Evolutionary conservation across 495 filamentous ascomycete species (phyloP).

Genomic region (Penicillium roqueforti): DNA sequence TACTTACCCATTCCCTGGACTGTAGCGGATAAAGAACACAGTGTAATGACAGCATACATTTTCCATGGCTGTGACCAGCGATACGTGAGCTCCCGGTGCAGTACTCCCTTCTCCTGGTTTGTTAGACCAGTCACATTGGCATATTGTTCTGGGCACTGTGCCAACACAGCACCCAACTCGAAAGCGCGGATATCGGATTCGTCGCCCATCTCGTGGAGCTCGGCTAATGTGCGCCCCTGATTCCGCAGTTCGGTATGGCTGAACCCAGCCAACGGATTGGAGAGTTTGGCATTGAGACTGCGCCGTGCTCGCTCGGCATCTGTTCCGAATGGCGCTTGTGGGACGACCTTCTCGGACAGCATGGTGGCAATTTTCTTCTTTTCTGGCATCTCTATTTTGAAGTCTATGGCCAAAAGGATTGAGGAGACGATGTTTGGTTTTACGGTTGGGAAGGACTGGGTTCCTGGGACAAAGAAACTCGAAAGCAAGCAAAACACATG

Average conservation of each 20-base stretch:
- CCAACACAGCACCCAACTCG: conserved; percentile 67
- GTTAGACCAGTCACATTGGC: conserved; percentile 53
- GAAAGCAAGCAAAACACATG: not conserved
- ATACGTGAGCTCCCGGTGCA: conserved; percentile 60
- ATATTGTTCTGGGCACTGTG: conserved; percentile 53
- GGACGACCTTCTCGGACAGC: conserved; percentile 17
- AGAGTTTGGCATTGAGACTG: conserved; percentile 57
- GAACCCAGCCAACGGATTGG: conserved; percentile 66
- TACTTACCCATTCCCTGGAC: conserved; percentile 66
- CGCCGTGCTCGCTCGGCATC: conserved; percentile 50
- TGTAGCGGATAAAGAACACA: conserved; percentile 61
- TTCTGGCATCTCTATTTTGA: conserved; percentile 4
- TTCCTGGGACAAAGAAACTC: conserved; percentile 2
- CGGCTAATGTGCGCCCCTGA: conserved; percentile 63
- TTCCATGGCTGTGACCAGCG: conserved; percentile 69
- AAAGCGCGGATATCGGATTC: conserved; percentile 63
- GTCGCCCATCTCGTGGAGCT: conserved; percentile 58
- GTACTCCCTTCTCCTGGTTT: conserved; percentile 51
- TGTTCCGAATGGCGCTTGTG: conserved; percentile 27
- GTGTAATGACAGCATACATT: conserved; percentile 63
- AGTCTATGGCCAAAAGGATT: not conserved
- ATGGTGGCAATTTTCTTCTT: conserved; percentile 17
- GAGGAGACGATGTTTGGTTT: not conserved
- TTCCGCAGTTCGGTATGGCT: conserved; percentile 53
- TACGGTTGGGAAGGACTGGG: not conserved